These are phyloP conservation scores for Senna tora DNA, from an alignment of 306 rosid genomes.

Conservation along the genomic window DNA sequence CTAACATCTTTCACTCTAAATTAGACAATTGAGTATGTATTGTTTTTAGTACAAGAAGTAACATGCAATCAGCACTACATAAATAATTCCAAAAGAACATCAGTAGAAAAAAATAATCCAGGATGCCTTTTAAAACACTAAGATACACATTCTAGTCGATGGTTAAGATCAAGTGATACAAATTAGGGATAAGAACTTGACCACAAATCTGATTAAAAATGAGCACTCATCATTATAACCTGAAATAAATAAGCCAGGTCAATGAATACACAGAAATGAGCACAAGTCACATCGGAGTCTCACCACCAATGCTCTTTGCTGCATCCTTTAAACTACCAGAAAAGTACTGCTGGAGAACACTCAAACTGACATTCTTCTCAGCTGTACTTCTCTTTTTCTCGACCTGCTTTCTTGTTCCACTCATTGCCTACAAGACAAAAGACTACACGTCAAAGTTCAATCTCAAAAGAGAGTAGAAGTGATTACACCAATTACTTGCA, in stretches of 20 bases:
- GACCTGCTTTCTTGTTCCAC: conserved; percentile 62
- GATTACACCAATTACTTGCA: conserved; percentile 24
- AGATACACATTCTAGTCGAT: conserved; percentile 13
- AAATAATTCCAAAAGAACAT: conserved; percentile 2
- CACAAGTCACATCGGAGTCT: conserved; percentile 32
- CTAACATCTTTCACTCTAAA: conserved; percentile 3
- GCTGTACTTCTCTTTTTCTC: conserved; percentile 77
- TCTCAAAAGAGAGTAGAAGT: conserved; percentile 35
- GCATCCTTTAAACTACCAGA: conserved; percentile 99
- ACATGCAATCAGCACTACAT: conserved; percentile 34
- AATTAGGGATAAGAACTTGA: neutral
- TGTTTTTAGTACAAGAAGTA: conserved; percentile 16
- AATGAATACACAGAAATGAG: conserved; percentile 21
- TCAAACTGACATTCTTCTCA: conserved; percentile 88
- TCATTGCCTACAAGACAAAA: conserved; percentile 50
- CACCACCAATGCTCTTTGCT: conserved; percentile 94
- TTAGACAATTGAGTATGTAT: conserved; percentile 13
- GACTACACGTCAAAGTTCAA: conserved; percentile 19
- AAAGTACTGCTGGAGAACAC: conserved; percentile 88
- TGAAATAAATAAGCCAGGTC: conserved; percentile 27
- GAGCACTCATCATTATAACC: conserved; percentile 24
- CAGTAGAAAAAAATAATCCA: neutral
- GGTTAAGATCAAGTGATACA: conserved; percentile 30
- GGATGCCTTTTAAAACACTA: neutral
- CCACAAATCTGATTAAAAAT: conserved; percentile 17